These are phyloP conservation scores for Farysia itapuensis DNA, from an alignment of 1,284 basidiomycete genomes.

Conservation along the genomic window DNA sequence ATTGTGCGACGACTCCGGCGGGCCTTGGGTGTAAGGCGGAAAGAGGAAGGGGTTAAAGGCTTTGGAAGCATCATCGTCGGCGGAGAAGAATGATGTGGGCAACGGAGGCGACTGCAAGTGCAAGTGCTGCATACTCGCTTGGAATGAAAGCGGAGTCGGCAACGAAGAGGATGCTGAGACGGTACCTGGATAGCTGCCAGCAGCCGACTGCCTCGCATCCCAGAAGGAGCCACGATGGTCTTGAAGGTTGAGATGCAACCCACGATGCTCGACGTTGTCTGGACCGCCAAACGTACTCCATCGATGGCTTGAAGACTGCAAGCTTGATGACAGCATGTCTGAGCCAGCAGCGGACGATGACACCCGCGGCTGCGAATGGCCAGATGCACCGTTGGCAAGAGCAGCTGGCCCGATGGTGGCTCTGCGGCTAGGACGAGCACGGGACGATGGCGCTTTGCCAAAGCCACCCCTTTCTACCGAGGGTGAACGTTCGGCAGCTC, in stretches of 20 bases:
- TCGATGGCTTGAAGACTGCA: constrained; percentile 22
- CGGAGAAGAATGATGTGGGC: neutral
- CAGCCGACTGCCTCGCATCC: constrained; percentile 1
- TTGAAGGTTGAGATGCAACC: constrained; percentile 19
- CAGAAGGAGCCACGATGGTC: constrained; percentile 2
- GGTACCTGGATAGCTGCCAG: constrained; percentile 4
- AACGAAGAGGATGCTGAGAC: constrained; percentile 22
- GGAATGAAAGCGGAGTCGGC: constrained; percentile 27
- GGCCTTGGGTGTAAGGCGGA: constrained; percentile 25
- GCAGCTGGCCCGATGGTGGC: constrained; percentile 42
- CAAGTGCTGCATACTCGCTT: constrained; percentile 38
- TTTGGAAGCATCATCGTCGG: constrained; percentile 4
- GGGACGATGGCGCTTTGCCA: constrained; percentile 37
- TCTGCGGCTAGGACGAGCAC: constrained; percentile 26
- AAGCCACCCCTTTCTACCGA: constrained; percentile 36
- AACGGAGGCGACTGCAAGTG: constrained; percentile 35
- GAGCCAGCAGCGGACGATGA: constrained; percentile 1
- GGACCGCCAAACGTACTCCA: constrained; percentile 28
- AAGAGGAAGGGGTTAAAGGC: constrained; percentile 36
- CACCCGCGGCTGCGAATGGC: neutral
- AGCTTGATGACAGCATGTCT: constrained; percentile 15
- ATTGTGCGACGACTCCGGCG: neutral
- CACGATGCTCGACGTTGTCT: constrained; percentile 1
- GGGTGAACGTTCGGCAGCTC: constrained; percentile 32
- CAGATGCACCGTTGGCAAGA: constrained; percentile 9